These are phyloP conservation scores for Aegilops longissima DNA, from an alignment of 176 grass and related monocot genomes.

Conservation along the genomic window DNA sequence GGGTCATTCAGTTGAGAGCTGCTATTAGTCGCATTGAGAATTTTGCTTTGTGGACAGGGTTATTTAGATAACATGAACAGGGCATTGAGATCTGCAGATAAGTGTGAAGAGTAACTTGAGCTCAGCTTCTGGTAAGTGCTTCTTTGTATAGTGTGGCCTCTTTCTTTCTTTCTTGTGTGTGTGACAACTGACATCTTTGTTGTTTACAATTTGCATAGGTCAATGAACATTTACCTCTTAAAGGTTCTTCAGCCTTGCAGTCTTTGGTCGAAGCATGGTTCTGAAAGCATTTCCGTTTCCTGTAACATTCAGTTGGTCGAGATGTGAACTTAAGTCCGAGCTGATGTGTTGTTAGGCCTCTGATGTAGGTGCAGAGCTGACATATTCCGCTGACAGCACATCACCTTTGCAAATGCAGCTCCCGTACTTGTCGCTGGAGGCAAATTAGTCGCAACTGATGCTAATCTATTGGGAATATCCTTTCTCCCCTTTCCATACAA, in stretches of 20 bases:
- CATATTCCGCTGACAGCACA: not conserved
- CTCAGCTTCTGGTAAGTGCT: slow-evolving; percentile 3
- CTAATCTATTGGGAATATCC: not conserved
- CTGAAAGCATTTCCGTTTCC: not conserved
- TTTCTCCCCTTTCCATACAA: not conserved
- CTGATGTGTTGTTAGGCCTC: not conserved
- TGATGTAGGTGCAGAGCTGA: not conserved
- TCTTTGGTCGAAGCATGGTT: not conserved
- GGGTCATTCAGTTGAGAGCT: slow-evolving; percentile 19
- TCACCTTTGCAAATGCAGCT: not conserved
- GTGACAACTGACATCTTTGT: not conserved
- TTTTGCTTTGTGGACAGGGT: slow-evolving; percentile 37
- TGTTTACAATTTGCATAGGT: not conserved
- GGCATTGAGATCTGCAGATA: slow-evolving; percentile 35
- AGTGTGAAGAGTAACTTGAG: slow-evolving; percentile 27
- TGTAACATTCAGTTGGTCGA: not conserved
- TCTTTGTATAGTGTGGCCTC: not conserved
- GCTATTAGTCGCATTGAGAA: slow-evolving; percentile 1
- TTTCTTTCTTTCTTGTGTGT: not conserved
- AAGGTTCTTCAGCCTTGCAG: not conserved
- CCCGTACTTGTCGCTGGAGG: not conserved
- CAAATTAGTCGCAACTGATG: slow-evolving; percentile 11
- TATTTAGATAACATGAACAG: slow-evolving; percentile 85
- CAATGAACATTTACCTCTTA: not conserved
- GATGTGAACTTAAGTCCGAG: not conserved